These are phyloP conservation scores for Cordyceps pruinosa DNA, from an alignment of 2,329 filamentous ascomycete genomes.

Conservation along the genomic window DNA sequence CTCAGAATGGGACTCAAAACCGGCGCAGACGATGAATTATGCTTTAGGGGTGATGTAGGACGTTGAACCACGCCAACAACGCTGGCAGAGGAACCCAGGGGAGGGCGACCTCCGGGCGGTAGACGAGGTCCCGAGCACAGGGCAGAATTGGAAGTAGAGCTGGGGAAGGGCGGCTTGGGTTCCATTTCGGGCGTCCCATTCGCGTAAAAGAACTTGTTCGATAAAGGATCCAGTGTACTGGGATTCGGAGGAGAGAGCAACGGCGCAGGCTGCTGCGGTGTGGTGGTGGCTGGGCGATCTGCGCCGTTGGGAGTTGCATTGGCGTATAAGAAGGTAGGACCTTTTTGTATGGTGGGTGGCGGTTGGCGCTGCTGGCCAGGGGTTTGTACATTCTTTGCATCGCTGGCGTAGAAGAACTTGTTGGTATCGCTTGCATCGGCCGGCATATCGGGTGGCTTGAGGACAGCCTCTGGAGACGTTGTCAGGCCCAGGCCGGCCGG, in stretches of 20 bases:
- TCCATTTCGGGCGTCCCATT: constrained; percentile 52
- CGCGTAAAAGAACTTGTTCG: constrained; percentile 68
- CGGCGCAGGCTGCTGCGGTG: constrained; percentile 18
- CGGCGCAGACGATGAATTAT: constrained; percentile 18
- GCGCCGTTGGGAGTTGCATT: constrained; percentile 33
- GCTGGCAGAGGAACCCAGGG: constrained; percentile 24
- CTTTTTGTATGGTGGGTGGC: constrained; percentile 37
- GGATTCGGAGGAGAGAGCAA: constrained; percentile 27
- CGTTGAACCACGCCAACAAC: constrained; percentile 28
- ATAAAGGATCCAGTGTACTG: constrained; percentile 31
- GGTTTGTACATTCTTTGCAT: constrained; percentile 48
- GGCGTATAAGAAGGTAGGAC: constrained; percentile 50
- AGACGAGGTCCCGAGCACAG: constrained; percentile 40
- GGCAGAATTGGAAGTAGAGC: constrained; percentile 37
- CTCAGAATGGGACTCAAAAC: constrained; percentile 17
- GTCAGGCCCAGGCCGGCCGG: constrained; percentile 25
- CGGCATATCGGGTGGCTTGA: constrained; percentile 23
- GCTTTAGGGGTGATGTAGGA: constrained; percentile 47
- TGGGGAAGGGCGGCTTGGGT: constrained; percentile 27
- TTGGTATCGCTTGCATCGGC: constrained; percentile 35
- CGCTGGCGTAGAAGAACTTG: constrained; percentile 91
- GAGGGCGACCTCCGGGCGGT: constrained; percentile 31
- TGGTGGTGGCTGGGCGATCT: constrained; percentile 26
- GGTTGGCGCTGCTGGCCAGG: constrained; percentile 30
- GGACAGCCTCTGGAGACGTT: constrained; percentile 21